Evolutionary conservation across 768 basidiomycete species (phyloP).

Genomic region (Paxillus involutus): DNA sequence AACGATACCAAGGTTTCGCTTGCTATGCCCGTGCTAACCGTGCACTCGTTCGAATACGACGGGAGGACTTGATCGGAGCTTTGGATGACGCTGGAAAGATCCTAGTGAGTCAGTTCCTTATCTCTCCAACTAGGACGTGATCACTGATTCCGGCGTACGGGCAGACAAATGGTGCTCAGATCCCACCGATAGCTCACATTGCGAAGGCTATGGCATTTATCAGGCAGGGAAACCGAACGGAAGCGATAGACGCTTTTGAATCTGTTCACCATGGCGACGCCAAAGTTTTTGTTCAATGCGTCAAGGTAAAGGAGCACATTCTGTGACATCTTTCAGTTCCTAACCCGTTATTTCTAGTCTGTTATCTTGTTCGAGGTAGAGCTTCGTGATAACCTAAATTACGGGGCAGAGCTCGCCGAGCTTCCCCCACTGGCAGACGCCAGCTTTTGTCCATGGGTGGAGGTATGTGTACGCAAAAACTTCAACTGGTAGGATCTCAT

Average conservation of each 20-base stretch:
- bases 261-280: not conserved
- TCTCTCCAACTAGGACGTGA: not conserved
- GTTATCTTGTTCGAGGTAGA: constrained; percentile 4
- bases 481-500: not conserved
- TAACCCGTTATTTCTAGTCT: not conserved
- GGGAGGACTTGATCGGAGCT: constrained; percentile 1
- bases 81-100: constrained; percentile 1
- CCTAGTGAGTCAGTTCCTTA: constrained; percentile 2
- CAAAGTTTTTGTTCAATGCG: constrained; percentile 2
- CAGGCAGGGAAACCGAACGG: not conserved
- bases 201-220: constrained; percentile 14
- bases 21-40: constrained; percentile 12
- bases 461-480: not conserved
- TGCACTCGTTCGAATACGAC: constrained; percentile 13
- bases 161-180: not conserved
- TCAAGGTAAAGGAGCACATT: constrained; percentile 8
- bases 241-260: constrained; percentile 5
- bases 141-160: not conserved
- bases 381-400: not conserved
- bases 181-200: constrained; percentile 13
- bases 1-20: not conserved
- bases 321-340: not conserved
- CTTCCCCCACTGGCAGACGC: too few species aligned
- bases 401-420: not conserved
- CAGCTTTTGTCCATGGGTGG: not conserved